Evolutionary conservation across 352 stramenopile species (phyloP).

Genomic region (Pythium diclinum): DNA sequence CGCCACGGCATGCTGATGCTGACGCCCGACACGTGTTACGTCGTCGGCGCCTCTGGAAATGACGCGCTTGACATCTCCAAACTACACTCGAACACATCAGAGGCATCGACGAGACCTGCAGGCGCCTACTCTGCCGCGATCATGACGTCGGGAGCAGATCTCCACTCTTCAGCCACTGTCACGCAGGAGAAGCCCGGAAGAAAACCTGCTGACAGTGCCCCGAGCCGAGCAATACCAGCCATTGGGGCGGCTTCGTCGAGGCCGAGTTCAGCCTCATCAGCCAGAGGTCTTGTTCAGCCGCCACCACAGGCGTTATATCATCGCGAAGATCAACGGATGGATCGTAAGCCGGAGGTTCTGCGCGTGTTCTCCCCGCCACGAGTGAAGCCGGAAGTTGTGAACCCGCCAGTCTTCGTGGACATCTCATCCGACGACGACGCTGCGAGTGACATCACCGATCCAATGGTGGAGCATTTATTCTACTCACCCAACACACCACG

Average conservation of each 20-base stretch:
- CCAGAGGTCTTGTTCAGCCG: neutral
- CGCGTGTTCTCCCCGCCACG: slow-evolving; percentile 10
- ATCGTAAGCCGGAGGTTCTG: neutral
- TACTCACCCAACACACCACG: slow-evolving; percentile 73
- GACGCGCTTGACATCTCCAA: slow-evolving; percentile 19
- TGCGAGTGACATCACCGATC: slow-evolving; percentile 66
- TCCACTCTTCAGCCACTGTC: neutral
- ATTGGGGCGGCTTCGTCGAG: neutral
- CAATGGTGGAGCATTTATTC: slow-evolving; percentile 68
- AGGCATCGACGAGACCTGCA: neutral
- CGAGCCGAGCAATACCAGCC: neutral
- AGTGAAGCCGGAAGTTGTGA: slow-evolving; percentile 3
- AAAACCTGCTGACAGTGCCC: neutral
- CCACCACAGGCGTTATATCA: neutral
- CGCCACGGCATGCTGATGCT: slow-evolving; percentile 72
- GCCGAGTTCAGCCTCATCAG: neutral
- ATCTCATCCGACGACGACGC: slow-evolving; percentile 59
- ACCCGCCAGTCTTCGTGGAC: slow-evolving; percentile 47
- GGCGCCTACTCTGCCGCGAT: slow-evolving; percentile 62
- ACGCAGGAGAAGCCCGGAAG: neutral
- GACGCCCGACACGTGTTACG: slow-evolving; percentile 58
- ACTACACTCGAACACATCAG: slow-evolving; percentile 16
- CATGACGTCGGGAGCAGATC: slow-evolving; percentile 28
- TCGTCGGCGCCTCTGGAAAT: slow-evolving; percentile 47
- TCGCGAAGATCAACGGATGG: neutral